A percentile compares a stretch with the other conserved stretches of the same genome.
Conservation (phyloP, 2,329 filamentous ascomycete species). For the Fusarium subtropicale region DNA sequence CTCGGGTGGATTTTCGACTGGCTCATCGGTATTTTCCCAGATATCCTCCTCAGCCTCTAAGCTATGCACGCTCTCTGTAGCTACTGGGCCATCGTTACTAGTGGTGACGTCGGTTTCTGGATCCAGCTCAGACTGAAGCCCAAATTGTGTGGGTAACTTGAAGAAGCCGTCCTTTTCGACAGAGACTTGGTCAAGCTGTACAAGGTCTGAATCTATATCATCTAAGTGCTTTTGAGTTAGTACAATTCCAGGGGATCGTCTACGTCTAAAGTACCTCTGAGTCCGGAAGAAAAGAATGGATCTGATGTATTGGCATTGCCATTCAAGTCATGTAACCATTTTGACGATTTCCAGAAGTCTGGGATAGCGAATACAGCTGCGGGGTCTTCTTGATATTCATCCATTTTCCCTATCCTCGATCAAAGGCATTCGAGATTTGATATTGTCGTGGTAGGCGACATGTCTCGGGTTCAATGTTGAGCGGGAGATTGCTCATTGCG, state of each 20-base stretch:
- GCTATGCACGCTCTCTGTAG: conserved; percentile 14
- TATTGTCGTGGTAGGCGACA: conserved; percentile 22
- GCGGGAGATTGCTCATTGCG: conserved; percentile 3
- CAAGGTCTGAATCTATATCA: conserved; percentile 24
- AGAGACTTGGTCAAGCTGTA: conserved; percentile 37
- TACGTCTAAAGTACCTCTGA: conserved; percentile 47
- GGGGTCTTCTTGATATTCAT: conserved; percentile 56
- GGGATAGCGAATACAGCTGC: conserved; percentile 72
- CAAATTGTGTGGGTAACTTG: conserved; percentile 39
- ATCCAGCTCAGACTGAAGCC: conserved; percentile 17
- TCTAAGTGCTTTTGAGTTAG: conserved; percentile 21
- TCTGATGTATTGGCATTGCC: conserved; percentile 30
- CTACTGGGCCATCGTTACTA: conserved; percentile 11
- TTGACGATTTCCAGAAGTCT: conserved; percentile 68
- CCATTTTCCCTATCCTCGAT: conserved; percentile 44
- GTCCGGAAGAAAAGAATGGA: conserved; percentile 59
- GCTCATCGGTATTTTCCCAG: conserved; percentile 60
- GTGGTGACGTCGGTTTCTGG: conserved; percentile 14
- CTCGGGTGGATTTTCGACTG: conserved; percentile 49
- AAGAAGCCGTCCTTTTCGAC: conserved; percentile 50
- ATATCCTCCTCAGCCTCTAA: conserved; percentile 45
- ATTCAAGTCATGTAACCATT: conserved; percentile 55
- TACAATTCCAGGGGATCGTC: not conserved
- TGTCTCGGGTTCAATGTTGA: conserved; percentile 6
- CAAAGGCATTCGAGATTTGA: conserved; percentile 1